Conservation (phyloP, 306 rosid genomes). For the Acacia confusa region DNA sequence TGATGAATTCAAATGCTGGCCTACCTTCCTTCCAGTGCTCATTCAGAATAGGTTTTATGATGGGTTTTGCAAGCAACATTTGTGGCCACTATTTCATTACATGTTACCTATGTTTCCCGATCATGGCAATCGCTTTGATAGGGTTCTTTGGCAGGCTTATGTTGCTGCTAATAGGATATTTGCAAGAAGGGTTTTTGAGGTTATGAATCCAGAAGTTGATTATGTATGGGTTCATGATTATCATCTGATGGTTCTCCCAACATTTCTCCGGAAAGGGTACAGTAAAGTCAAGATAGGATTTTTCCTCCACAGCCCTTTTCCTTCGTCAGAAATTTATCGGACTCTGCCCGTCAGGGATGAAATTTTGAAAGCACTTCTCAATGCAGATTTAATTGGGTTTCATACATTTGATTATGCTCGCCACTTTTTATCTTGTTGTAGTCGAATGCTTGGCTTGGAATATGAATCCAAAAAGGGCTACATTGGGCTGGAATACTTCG, state of each 20-base stretch:
- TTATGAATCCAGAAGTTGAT: slow-evolving; percentile 67
- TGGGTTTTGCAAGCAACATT: slow-evolving; percentile 82
- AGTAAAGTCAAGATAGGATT: slow-evolving; percentile 74
- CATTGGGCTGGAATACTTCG: slow-evolving; percentile 80
- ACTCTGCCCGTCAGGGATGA: slow-evolving; percentile 82
- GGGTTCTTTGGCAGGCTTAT: slow-evolving; percentile 83
- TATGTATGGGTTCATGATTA: slow-evolving; percentile 93
- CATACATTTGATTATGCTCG: slow-evolving; percentile 94
- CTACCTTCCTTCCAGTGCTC: slow-evolving; percentile 68
- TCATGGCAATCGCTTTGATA: slow-evolving; percentile 64
- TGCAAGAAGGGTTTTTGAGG: slow-evolving; percentile 82
- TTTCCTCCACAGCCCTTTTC: slow-evolving; percentile 84
- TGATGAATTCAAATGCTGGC: slow-evolving; percentile 77
- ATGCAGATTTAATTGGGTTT: slow-evolving; percentile 78
- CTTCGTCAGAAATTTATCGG: slow-evolving; percentile 81
- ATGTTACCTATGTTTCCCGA: slow-evolving; percentile 79
- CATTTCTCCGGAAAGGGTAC: slow-evolving; percentile 67
- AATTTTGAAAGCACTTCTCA: slow-evolving; percentile 70
- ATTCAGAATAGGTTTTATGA: slow-evolving; percentile 66
- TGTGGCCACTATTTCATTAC: slow-evolving; percentile 88
- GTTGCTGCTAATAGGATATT: slow-evolving; percentile 78
- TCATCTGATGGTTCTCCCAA: slow-evolving; percentile 94
- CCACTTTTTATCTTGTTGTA: slow-evolving; percentile 82
- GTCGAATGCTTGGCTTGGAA: slow-evolving; percentile 81
- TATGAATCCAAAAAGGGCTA: slow-evolving; percentile 74